Evolutionary conservation across 306 rosid genomes (phyloP), one percentile per base, ranked within the genome.

Genomic region (Urtica urens): DNA sequence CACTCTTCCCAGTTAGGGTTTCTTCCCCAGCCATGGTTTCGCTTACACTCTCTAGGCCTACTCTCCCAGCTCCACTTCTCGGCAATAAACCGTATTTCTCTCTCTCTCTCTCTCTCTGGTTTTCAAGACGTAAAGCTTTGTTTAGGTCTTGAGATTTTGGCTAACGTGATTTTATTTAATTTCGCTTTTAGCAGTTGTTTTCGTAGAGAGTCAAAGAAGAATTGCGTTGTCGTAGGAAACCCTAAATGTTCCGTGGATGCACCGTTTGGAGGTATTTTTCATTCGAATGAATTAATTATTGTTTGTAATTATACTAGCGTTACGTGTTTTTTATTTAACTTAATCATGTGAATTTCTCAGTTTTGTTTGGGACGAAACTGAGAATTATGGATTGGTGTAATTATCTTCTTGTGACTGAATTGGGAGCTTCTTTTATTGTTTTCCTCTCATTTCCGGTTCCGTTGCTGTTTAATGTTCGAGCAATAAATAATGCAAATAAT

Each of bases 181-280:
- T 7, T 66, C 15, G n/a, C 18, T 37, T 42, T 11, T 62, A 28
- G 19, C 63, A 81, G 99, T 55, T 34, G 55, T 20, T 47, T 56
- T 55, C 76, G 49, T 25, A 57, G 61, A 55, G 68, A 49, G 42
- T 22, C 70, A 22, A 42, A 19, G 68, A 75, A 54, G 54, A 55
- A 37, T 63, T 17, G 35, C 39, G 30, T 26, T 31, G 38, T 25
- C 49, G 38, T 60, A 15, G 53, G 38, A 51, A 55, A 69, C 49
- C 53, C 71, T 43, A 69, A 57, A 47, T 90, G 97, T 66, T 71
- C 87, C 11, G 71, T 78, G 35, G 96, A 78, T 60, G 14, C 93
- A 24, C 93, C 95, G 4, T 70, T 70, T 22, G 95, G 63, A 77
- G 97, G 95, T 90, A 62, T 43, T 64, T 10, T n/a, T n/a, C n/a